Base-by-base conservation (phyloP, 257 asterid genomes). In the Solanum lycopersicoides region DNA sequence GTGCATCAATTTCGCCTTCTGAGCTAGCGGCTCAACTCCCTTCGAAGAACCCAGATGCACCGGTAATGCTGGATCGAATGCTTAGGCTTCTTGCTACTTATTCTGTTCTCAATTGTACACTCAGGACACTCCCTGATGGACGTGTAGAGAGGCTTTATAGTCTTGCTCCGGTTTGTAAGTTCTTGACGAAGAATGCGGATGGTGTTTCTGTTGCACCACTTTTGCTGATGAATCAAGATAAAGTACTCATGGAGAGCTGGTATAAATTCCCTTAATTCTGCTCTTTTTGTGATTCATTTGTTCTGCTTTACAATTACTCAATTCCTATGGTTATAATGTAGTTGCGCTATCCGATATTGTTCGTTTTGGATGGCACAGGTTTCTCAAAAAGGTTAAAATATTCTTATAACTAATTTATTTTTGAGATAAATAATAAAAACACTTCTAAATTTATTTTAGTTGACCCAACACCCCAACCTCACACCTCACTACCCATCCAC, bases 201-300 rank as follows among this genome's bases (percentile, higher is more conserved):
- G 98, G 96, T 21, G 98, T 95, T 50, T 95, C 96, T 9, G 91
- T 95, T 91, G 94, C 98, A 1, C 91, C 96, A 4, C 86, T 95
- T 82, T 74, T 94, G 87, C 94, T 96, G 68, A 94, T 96, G 98
- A 94, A 95, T 90, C 98, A 93, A 84, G 98, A 96, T 79, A 96
- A 93, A 88, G 90, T 96, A 21, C 96, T 94, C 30, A 93, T 95
- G 98, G 97, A 96, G 91, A 94, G 97, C 94, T 96, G 98, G 99
- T 94, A n/a, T n/a, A 87, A 88, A 21, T 53, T 32, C 47, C 14
- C 25, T 18, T 1, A 37, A 42, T 45, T 68, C 32, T 69, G 34
- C 75, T 15, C 1, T 68, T 56, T 16, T 34, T 3, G 37, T 68
- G 39, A 68, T 13, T 66, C 37, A 23, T 63, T 23, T 10, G 7